Conservation (phyloP, 2,329 filamentous ascomycete species). For the Hortaea sp. region DNA sequence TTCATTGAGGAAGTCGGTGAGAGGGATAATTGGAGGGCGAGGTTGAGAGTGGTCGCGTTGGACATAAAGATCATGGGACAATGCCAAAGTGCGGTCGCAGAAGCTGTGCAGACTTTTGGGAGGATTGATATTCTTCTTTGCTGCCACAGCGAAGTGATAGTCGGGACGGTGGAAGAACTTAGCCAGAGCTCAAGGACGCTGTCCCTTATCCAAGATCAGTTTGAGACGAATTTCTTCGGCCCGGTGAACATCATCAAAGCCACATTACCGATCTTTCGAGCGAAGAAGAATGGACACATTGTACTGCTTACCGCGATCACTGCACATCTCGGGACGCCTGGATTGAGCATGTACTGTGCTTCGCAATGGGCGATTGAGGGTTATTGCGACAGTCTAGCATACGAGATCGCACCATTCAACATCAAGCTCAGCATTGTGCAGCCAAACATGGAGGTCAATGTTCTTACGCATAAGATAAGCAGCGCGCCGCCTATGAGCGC, state of each 20-base stretch:
- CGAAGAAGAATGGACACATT: constrained; percentile 77
- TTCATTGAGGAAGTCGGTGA: constrained; percentile 53
- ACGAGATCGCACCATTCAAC: constrained; percentile 92
- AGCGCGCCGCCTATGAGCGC: constrained; percentile 69
- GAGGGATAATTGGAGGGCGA: constrained; percentile 70
- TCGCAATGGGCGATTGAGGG: constrained; percentile 93
- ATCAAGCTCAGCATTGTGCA: constrained; percentile 94
- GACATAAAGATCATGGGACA: constrained; percentile 54
- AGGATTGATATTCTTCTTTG: constrained; percentile 83
- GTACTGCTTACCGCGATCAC: constrained; percentile 83
- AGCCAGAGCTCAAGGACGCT: constrained; percentile 61
- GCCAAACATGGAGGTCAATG: constrained; percentile 83
- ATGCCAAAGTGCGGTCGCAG: constrained; percentile 77
- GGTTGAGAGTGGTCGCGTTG: constrained; percentile 54
- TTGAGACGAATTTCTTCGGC: constrained; percentile 90
- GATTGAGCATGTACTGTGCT: constrained; percentile 81
- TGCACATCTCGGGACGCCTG: constrained; percentile 85
- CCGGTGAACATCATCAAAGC: constrained; percentile 95
- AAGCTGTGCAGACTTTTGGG: constrained; percentile 75
- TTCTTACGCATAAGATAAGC: constrained; percentile 76
- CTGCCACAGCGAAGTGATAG: constrained; percentile 78
- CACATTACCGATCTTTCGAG: constrained; percentile 66
- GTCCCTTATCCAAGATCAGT: constrained; percentile 78
- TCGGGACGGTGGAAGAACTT: constrained; percentile 86
- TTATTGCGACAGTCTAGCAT: constrained; percentile 87